These are phyloP conservation scores for Pyrenula massariospora DNA, from an alignment of 495 filamentous ascomycete species.

Conservation along the genomic window DNA sequence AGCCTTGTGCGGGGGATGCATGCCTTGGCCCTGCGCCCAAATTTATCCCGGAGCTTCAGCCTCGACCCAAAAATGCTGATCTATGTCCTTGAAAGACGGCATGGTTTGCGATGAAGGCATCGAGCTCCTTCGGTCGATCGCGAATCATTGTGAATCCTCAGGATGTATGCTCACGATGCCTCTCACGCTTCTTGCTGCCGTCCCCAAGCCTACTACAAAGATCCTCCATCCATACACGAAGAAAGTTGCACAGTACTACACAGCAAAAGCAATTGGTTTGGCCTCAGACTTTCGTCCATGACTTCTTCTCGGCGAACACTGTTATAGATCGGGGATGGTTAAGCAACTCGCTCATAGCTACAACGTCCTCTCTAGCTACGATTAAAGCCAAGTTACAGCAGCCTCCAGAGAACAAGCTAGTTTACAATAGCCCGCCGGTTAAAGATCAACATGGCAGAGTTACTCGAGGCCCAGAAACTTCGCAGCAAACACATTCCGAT, in stretches of 20 bases:
- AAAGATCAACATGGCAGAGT: not conserved
- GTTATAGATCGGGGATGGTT: not conserved
- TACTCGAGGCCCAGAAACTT: slow-evolving; percentile 2
- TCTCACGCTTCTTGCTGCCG: not conserved
- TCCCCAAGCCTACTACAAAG: not conserved
- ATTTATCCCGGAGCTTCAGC: no score
- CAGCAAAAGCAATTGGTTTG: not conserved
- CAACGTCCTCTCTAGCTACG: slow-evolving; percentile 2
- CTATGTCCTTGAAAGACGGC: no score
- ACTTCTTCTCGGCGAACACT: not conserved
- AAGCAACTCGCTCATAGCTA: slow-evolving; percentile 4
- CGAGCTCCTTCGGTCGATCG: not conserved
- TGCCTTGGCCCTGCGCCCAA: no score
- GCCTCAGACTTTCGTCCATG: slow-evolving; percentile 1
- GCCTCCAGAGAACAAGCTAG: not conserved
- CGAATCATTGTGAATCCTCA: not conserved
- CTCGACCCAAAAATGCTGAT: no score
- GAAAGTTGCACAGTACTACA: not conserved
- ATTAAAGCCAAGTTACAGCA: not conserved
- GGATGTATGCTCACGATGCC: not conserved
- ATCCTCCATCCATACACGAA: not conserved
- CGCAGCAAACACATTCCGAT: not conserved
- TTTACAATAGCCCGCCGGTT: not conserved
- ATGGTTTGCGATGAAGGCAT: not conserved
- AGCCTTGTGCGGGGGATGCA: no score